Evolutionary conservation across 2,329 filamentous ascomycete species (phyloP), one percentile per base, ranked within the genome.

Genomic region (Sarocladium strictum): DNA sequence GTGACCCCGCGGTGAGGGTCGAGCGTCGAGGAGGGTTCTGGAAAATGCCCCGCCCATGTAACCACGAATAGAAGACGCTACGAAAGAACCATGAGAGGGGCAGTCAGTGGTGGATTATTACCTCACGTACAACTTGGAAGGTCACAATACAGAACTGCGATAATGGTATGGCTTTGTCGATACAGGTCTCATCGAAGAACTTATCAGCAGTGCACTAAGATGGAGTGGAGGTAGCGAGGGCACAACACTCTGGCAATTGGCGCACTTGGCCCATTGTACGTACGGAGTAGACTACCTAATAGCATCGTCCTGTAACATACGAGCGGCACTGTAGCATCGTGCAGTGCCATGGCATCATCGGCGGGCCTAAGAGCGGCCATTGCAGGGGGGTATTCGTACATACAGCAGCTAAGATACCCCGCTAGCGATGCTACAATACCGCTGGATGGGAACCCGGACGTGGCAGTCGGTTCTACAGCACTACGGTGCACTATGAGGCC

Each of bases 1-100:
- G 47, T 51, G 47, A 51, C 47, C 47, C 47, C 47, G 47, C 47
- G 47, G 43, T n/a, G n/a, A n/a, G n/a, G n/a, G n/a, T 23, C 24
- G 27, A 33, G 27, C 15, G 26, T 19, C 47, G n/a, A 47, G 38
- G 47, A 51, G 47, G 47, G 29, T 51, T 51, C 27, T 51, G 47
- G 47, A 51, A n/a, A 29, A 51, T 51, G 47, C 47, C 47, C 47
- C 47, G 47, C 47, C 23, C 15, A 17, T 35, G 14, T 23, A 29
- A 47, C 23, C 23, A 21, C 40, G 23, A 15, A 14, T 47, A 4
- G 5, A 12, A 47, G 24, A 23, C n/a, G 5, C 12, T 14, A 29
- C 24, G 29, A 9, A 4, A 15, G 43, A 7, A 47, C 17, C 23
- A 6, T 6, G 12, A 12, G 29, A 32, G 29, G 29, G 29, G 12